These are phyloP conservation scores for Francoa sonchifolia DNA, from an alignment of 441 rosid species.

Conservation along the genomic window DNA sequence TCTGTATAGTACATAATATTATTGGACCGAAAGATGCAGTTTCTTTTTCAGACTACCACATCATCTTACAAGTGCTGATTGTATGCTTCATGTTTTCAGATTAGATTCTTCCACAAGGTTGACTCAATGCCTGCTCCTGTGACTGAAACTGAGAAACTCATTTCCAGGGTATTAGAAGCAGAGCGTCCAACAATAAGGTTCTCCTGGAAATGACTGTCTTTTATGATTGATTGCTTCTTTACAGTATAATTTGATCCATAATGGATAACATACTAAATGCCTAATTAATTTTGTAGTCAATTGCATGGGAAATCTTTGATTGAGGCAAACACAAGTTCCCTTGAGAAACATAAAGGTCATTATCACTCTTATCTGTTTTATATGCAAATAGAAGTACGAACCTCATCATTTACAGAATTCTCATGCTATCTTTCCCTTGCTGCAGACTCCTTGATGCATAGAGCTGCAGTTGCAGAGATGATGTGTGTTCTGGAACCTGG, in stretches of 20 bases:
- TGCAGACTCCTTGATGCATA: slow-evolving; percentile 92
- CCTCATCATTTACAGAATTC: not conserved
- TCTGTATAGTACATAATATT: too few species aligned
- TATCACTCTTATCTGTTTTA: slow-evolving; percentile 6
- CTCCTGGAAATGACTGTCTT: slow-evolving; percentile 5
- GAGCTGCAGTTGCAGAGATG: slow-evolving; percentile 95
- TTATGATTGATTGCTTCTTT: not conserved
- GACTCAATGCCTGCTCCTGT: slow-evolving; percentile 53
- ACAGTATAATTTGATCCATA: slow-evolving; percentile 1
- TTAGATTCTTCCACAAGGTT: slow-evolving; percentile 72
- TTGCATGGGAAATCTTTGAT: slow-evolving; percentile 62
- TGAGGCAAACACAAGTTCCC: slow-evolving; percentile 72
- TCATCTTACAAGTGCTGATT: slow-evolving; percentile 9
- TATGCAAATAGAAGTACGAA: not conserved
- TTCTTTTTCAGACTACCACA: too few species aligned
- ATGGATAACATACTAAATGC: slow-evolving; percentile 10
- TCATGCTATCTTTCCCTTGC: slow-evolving; percentile 5
- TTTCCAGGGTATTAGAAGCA: slow-evolving; percentile 82
- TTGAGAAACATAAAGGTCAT: slow-evolving; percentile 66
- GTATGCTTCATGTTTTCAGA: slow-evolving; percentile 34
- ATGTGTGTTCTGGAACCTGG: slow-evolving; percentile 51
- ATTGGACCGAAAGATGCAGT: too few species aligned
- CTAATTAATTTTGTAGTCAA: slow-evolving; percentile 52
- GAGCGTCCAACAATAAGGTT: slow-evolving; percentile 87
- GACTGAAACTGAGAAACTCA: slow-evolving; percentile 66